phyloP scores from a whole-genome alignment of 2,329 filamentous ascomycete genomes.

The Orbilia blumenaviensis region DNA sequence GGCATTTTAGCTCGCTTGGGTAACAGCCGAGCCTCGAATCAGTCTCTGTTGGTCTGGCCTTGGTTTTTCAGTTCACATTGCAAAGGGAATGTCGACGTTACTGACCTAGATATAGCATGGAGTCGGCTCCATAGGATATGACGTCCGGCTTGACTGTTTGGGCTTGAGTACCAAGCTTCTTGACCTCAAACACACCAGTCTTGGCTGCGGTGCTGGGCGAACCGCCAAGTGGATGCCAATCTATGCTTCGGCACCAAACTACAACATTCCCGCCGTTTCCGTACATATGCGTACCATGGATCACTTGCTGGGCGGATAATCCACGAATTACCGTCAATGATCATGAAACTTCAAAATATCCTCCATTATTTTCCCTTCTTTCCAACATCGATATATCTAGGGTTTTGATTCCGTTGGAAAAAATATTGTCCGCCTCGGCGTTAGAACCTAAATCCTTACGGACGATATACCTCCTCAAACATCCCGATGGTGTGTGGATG shows the following conservation, averaged over 20 bases:
- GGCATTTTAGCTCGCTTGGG: too few relatives aligned
- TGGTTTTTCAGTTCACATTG: too few relatives aligned
- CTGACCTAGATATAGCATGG: background rate
- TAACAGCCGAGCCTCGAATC: too few relatives aligned
- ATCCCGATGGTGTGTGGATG: too few relatives aligned
- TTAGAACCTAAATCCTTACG: too few relatives aligned
- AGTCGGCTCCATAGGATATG: background rate
- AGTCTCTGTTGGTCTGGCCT: too few relatives aligned
- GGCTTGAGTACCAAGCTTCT: conserved; percentile 9
- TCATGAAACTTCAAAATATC: too few relatives aligned
- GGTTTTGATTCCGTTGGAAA: conserved; percentile 1
- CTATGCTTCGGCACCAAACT: conserved; percentile 8
- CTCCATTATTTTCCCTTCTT: too few relatives aligned
- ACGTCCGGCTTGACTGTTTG: conserved; percentile 18
- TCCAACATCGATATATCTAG: background rate
- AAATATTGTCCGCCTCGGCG: conserved; percentile 25
- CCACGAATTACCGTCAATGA: background rate
- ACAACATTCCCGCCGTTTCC: background rate
- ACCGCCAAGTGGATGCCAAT: conserved; percentile 11
- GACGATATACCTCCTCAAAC: too few relatives aligned
- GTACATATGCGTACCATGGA: conserved; percentile 6
- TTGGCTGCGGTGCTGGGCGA: background rate
- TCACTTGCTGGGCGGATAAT: background rate
- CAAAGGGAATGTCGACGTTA: too few relatives aligned
- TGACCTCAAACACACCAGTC: background rate